These are phyloP conservation scores for Salix caprea DNA, from an alignment of 345 rosid genomes.

Conservation along the genomic window DNA sequence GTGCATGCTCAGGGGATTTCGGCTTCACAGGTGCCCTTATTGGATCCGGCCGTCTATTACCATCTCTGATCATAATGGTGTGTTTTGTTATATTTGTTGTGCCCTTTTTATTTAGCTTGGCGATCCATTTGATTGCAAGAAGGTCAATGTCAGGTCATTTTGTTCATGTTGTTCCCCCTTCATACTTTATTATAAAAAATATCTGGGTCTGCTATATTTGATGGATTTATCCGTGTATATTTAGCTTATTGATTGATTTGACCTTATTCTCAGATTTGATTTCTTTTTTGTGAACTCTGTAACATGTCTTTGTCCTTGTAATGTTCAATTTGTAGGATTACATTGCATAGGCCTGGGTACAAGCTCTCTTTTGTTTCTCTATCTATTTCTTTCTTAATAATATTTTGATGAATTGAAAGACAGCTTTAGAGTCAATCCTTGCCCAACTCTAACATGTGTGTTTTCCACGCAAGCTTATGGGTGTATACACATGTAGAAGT, in stretches of 20 bases:
- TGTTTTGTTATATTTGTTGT: constrained; percentile 10
- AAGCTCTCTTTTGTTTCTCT: not conserved
- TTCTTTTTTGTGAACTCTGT: not conserved
- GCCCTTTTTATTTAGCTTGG: not conserved
- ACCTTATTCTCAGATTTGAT: not conserved
- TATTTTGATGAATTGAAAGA: not conserved
- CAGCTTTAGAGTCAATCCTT: not conserved
- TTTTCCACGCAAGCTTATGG: not conserved
- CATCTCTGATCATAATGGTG: constrained; percentile 72
- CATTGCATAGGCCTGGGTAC: not conserved
- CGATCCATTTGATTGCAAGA: not conserved
- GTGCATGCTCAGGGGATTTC: constrained; percentile 87
- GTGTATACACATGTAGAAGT: not conserved
- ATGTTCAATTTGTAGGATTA: not conserved
- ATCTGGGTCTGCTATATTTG: not conserved
- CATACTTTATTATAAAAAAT: not conserved
- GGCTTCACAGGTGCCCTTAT: constrained; percentile 82
- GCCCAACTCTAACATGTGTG: not conserved
- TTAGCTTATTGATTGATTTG: not conserved
- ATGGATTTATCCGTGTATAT: not conserved
- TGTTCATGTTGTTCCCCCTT: not conserved
- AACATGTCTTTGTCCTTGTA: not conserved
- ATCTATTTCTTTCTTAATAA: not conserved
- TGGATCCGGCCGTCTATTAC: constrained; percentile 85
- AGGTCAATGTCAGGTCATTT: not conserved